Base-by-base conservation (phyloP, 164 flowering plant species). In the Vitis cinerea region DNA sequence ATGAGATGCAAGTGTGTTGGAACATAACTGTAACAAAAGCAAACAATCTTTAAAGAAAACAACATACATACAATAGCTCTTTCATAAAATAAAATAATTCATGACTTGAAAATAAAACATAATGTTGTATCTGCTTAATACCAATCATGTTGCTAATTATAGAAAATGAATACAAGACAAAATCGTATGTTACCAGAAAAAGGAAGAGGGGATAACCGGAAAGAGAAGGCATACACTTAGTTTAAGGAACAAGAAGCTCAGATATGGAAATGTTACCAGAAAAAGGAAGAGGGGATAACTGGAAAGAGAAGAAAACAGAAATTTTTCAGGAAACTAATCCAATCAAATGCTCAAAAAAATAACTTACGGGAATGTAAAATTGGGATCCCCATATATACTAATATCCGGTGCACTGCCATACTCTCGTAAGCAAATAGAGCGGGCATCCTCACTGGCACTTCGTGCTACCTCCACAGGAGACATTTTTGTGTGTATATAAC, bases 1-100 rank as follows among this genome's bases (percentile, higher is more conserved):
- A 96, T 96, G 62, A 90, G 85, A 74, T 96, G 98, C 83, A 96
- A 86, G 72, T 96, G 99, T 15, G 95, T 60, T 10, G 97, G 98
- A 53, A 93, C 97, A 75, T 96, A 96, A 16, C 99, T 96, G 87
- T 55, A 0, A 73, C 5, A 64, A 62, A 47, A 65, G 10, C 49
- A 55, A 66, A 55, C 51, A 56, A 5, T 9, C 9, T n/a, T 50
- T 16, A 1, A 15, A 9, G 19, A 59, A 23, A 17, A 59, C n/a
- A 53, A 53, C 16, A 53, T 14, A 14, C 8, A 13, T n/a, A n/a
- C 56, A 53, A 10, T 13, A 13, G 56, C 56, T 53, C 14, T 53
- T 53, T 53, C 56, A 53, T 0, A 13, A 53, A 53, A 27, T 17
- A 27, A 16, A 12, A 4, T 1, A 37, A 37, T 37, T 37, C 44